A percentile compares a stretch with the other conserved stretches of the same genome.
These are phyloP conservation scores for Solanum hybrid DNA, from an alignment of 305 asterid species.

Conservation along the genomic window DNA sequence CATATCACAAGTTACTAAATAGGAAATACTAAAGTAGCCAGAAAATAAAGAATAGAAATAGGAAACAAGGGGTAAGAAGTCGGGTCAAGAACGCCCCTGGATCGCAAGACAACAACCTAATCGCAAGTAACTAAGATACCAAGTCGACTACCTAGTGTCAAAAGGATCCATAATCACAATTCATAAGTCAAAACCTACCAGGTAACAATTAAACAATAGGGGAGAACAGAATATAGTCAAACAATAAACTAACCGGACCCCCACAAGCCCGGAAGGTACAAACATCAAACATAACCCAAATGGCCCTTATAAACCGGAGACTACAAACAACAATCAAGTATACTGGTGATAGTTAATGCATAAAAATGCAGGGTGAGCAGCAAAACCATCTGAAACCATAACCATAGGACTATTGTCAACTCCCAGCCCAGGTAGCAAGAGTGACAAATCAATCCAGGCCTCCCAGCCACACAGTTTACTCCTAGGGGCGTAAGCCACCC, in stretches of 20 bases:
- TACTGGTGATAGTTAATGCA: not conserved
- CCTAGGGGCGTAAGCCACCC: not conserved
- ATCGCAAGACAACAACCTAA: not conserved
- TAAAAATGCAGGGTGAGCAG: not conserved
- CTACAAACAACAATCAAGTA: not conserved
- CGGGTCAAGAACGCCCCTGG: not conserved
- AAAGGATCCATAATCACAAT: not conserved
- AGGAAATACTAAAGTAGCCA: not conserved
- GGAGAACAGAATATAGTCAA: not conserved
- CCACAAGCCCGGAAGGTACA: not conserved
- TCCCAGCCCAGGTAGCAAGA: not conserved
- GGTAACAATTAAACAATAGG: not conserved
- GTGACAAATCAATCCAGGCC: not conserved
- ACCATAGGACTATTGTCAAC: not conserved
- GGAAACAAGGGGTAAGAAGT: not conserved
- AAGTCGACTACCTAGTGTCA: not conserved
- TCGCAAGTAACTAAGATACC: not conserved
- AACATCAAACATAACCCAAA: not conserved
- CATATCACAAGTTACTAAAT: not conserved
- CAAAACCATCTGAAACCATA: not conserved
- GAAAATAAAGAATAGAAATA: not conserved
- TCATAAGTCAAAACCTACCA: not conserved
- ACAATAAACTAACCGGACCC: not conserved
- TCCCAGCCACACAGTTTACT: not conserved
- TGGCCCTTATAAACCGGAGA: accelerated